A percentile compares a stretch with the other conserved stretches of the same genome.
Conservation (phyloP, 768 basidiomycete genomes). For the Lactarius hatsudake region DNA sequence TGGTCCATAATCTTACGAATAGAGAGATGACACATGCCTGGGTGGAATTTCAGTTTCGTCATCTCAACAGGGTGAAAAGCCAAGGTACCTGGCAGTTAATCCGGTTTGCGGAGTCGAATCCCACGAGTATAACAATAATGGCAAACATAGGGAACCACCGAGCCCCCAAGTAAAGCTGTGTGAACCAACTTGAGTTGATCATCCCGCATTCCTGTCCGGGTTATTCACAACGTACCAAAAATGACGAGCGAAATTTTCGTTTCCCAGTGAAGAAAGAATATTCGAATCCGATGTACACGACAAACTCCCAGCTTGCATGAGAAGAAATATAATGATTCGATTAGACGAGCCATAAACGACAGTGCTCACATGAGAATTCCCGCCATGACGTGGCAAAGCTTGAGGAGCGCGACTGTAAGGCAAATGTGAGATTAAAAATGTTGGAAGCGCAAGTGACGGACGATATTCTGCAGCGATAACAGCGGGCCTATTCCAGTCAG, state of each 20-base stretch:
- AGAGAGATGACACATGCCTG: not conserved
- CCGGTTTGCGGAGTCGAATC: not conserved
- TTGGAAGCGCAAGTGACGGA: not conserved
- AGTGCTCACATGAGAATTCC: constrained; percentile 18
- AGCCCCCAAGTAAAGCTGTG: not conserved
- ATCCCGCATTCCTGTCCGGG: not conserved
- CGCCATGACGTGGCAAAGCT: constrained; percentile 1
- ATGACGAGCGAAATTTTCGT: not conserved
- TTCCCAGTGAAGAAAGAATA: not conserved
- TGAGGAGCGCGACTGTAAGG: not conserved
- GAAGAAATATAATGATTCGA: not conserved
- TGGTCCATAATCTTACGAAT: not conserved
- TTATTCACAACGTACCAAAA: not conserved
- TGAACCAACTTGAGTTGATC: not conserved
- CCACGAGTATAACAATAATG: not conserved
- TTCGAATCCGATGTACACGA: not conserved
- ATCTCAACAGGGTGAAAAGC: not conserved
- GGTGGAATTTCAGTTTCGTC: not conserved
- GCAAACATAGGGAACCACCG: not conserved
- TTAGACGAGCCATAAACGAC: not conserved
- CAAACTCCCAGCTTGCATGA: not conserved
- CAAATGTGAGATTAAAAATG: not conserved
- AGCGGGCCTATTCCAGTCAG: not conserved
- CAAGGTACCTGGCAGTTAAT: not conserved
- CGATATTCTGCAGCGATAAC: not conserved